phyloP scores from a whole-genome alignment of 2,329 filamentous ascomycete genomes.

The Claviceps spartinae region DNA sequence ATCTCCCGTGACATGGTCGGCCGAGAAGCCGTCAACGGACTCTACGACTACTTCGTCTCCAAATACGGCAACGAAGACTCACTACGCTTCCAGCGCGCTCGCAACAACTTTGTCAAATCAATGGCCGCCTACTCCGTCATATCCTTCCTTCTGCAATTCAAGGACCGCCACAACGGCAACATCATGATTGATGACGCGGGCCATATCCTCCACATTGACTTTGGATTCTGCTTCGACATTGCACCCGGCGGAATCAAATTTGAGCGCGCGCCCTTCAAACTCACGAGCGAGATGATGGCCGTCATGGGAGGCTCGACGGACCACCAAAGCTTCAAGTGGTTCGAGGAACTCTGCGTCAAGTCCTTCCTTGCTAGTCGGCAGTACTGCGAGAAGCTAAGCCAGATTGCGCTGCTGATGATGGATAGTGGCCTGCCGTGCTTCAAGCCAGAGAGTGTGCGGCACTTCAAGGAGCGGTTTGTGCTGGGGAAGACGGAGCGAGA shows the following conservation, averaged over 20 bases:
- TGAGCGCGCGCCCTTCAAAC: constrained; percentile 94
- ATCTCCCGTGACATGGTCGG: constrained; percentile 98
- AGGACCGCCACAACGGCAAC: constrained; percentile 97
- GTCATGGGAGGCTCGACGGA: constrained; percentile 86
- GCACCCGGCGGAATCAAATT: constrained; percentile 94
- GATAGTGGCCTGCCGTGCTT: constrained; percentile 94
- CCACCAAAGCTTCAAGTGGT: constrained; percentile 85
- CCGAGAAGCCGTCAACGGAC: constrained; percentile 89
- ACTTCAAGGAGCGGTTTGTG: constrained; percentile 87
- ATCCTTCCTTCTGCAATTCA: constrained; percentile 93
- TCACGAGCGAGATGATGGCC: constrained; percentile 95
- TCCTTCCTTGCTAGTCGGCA: constrained; percentile 80
- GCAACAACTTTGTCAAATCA: constrained; percentile 95
- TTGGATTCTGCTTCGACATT: constrained; percentile 99
- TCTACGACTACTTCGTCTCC: constrained; percentile 96
- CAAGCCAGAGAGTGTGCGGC: constrained; percentile 85
- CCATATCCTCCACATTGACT: constrained; percentile 97
- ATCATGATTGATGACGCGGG: constrained; percentile 98
- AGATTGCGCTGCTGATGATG: constrained; percentile 90
- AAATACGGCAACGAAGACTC: constrained; percentile 97
- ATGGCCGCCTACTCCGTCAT: constrained; percentile 99
- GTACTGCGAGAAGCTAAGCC: constrained; percentile 75
- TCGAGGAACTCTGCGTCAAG: constrained; percentile 93
- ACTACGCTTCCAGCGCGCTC: constrained; percentile 84
- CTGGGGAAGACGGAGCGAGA: constrained; percentile 84